These are phyloP conservation scores for Lagenidium giganteum DNA, from an alignment of 352 stramenopile species.

Conservation along the genomic window DNA sequence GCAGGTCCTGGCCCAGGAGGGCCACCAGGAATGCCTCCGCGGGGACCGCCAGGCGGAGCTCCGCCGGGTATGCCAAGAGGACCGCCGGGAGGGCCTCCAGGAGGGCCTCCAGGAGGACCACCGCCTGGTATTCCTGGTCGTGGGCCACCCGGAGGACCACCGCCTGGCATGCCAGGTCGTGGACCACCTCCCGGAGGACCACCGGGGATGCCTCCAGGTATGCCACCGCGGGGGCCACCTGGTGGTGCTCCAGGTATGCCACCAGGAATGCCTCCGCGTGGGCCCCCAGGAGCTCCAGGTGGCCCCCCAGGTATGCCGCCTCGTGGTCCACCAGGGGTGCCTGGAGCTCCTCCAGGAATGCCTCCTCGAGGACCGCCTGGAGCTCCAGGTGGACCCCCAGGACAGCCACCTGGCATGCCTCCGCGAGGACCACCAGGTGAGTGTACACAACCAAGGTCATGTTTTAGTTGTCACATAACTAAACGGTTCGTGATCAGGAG, in stretches of 20 bases:
- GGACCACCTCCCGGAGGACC: conserved; percentile 5
- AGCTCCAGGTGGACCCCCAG: conserved; percentile 3
- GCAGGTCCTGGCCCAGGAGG: conserved; percentile 4
- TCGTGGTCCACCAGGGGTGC: conserved; percentile 18
- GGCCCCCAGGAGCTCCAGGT: conserved; percentile 17
- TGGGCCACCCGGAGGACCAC: no score
- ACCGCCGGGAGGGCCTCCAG: conserved; percentile 4
- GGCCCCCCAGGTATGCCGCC: conserved; percentile 13
- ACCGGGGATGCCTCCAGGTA: conserved; percentile 8
- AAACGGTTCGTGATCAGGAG: neutral
- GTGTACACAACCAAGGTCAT: conserved; percentile 11
- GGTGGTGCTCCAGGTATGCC: conserved; percentile 14
- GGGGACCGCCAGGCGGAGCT: neutral
- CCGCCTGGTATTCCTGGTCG: conserved; percentile 7
- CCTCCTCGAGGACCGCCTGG: conserved; percentile 17
- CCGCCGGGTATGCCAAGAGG: neutral
- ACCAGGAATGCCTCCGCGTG: conserved; percentile 21
- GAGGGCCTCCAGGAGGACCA: conserved; percentile 10
- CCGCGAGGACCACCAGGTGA: conserved; percentile 24
- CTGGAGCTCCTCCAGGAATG: conserved; percentile 11
- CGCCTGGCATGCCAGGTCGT: neutral
- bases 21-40: conserved; percentile 1
- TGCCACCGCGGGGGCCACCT: conserved; percentile 13
- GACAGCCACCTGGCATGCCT: conserved; percentile 19
- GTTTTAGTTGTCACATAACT: neutral